phyloP scores from a whole-genome alignment of 495 filamentous ascomycete genomes.

The Talaromyces nanjingensis region DNA sequence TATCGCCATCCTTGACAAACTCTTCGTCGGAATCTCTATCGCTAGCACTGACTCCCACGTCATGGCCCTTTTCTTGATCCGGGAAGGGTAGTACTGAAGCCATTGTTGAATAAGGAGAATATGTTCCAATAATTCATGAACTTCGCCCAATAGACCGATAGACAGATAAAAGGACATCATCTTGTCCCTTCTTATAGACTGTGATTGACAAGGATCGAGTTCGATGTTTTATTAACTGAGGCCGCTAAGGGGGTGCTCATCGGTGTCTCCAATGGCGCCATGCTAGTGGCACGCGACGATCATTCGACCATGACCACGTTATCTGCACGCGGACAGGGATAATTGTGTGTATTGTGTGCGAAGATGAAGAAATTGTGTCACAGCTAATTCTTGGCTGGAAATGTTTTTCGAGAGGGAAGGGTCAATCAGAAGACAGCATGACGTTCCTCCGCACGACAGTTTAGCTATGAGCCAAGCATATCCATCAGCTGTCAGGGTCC shows the following conservation, averaged over 20 bases:
- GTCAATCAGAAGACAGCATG: background rate
- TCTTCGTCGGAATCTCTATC: background rate
- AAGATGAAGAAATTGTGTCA: background rate
- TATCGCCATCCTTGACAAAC: conserved; percentile 5
- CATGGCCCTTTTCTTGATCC: conserved; percentile 8
- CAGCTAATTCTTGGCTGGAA: background rate
- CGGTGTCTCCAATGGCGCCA: conserved; percentile 2
- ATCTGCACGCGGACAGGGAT: background rate
- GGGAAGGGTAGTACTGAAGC: background rate
- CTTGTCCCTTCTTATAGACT: background rate
- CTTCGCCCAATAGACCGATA: background rate
- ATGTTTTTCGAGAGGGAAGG: background rate
- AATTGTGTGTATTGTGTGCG: background rate
- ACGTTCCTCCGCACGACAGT: background rate
- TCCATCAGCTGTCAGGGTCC: background rate
- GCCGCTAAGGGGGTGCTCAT: conserved; percentile 4
- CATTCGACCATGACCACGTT: background rate
- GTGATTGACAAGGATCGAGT: background rate
- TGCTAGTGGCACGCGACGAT: background rate
- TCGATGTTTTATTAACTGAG: background rate
- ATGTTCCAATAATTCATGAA: background rate
- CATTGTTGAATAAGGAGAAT: conserved; percentile 2
- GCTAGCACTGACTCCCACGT: background rate
- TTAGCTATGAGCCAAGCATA: background rate
- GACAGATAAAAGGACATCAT: background rate